Conservation (phyloP, 2,329 filamentous ascomycete genomes). For the Colletotrichum agaves region DNA sequence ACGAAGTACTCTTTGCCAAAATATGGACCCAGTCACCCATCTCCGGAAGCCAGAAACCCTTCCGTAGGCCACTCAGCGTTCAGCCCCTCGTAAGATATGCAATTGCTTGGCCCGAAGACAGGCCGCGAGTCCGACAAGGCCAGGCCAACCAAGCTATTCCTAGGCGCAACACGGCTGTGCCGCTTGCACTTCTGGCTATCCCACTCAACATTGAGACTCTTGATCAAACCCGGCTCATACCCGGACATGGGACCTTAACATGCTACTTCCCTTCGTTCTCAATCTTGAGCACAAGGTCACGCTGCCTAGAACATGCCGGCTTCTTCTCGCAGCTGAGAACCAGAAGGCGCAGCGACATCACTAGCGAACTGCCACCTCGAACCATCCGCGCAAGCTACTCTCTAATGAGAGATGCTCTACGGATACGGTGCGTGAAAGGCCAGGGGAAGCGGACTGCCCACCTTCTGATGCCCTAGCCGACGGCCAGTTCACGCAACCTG, state of each 20-base stretch:
- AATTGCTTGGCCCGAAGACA: neutral
- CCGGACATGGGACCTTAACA: neutral
- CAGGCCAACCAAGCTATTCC: neutral
- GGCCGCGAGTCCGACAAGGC: neutral
- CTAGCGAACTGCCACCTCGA: neutral
- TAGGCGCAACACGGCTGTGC: neutral
- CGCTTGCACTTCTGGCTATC: neutral
- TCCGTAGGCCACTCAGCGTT: neutral
- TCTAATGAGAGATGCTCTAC: no score
- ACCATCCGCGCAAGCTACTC: no score
- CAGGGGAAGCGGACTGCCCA: neutral
- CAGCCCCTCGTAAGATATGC: neutral
- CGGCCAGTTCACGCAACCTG: neutral
- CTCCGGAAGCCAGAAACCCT: neutral
- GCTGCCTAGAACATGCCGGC: no score
- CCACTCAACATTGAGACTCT: neutral
- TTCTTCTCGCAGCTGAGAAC: no score
- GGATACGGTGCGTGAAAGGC: neutral
- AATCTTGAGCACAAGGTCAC: no score
- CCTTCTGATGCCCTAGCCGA: neutral
- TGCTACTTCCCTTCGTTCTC: neutral
- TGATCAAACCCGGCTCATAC: constrained; percentile 2
- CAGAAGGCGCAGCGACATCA: neutral
- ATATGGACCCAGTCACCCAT: neutral
- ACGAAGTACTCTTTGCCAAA: constrained; percentile 12